phyloP scores from a whole-genome alignment of 345 rosid genomes.

The Ceriops zippeliana region DNA sequence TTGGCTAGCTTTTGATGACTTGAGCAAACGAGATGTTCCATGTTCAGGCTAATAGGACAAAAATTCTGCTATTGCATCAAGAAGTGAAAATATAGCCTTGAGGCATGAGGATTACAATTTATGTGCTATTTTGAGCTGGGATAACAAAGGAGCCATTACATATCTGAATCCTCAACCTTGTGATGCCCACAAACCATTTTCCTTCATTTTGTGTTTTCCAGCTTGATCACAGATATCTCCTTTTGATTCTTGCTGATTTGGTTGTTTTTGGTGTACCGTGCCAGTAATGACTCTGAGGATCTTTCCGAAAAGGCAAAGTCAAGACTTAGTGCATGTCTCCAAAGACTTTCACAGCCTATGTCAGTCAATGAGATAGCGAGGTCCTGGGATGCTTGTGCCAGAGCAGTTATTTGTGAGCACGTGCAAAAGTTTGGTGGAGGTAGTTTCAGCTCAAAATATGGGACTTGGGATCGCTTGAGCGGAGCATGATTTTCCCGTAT shows the following conservation, averaged over 20 bases:
- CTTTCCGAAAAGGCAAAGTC: conserved; percentile 28
- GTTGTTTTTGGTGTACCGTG: not conserved
- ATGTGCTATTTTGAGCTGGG: too few species aligned
- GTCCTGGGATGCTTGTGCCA: conserved; percentile 36
- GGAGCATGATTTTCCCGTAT: conserved; percentile 11
- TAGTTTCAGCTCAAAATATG: conserved; percentile 42
- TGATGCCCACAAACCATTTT: too few species aligned
- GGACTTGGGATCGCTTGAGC: conserved; percentile 33
- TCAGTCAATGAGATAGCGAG: conserved; percentile 31
- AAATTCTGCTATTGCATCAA: too few species aligned
- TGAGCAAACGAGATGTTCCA: too few species aligned
- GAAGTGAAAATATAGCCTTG: too few species aligned
- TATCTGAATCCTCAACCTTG: too few species aligned
- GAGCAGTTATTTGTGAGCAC: conserved; percentile 24
- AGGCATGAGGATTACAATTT: too few species aligned
- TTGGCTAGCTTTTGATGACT: too few species aligned
- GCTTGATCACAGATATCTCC: not conserved
- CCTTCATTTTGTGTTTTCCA: not conserved
- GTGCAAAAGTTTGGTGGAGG: conserved; percentile 41
- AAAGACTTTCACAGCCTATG: conserved; percentile 34
- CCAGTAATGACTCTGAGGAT: conserved; percentile 33
- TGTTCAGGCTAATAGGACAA: too few species aligned
- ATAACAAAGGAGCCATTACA: too few species aligned
- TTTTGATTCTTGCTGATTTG: not conserved
- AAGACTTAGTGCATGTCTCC: conserved; percentile 23